Percentiles rank a stretch among this genome's conserved stretches.
phyloP scores from a whole-genome alignment of 176 grass and related monocot species.

The Pontederia crassipes region DNA sequence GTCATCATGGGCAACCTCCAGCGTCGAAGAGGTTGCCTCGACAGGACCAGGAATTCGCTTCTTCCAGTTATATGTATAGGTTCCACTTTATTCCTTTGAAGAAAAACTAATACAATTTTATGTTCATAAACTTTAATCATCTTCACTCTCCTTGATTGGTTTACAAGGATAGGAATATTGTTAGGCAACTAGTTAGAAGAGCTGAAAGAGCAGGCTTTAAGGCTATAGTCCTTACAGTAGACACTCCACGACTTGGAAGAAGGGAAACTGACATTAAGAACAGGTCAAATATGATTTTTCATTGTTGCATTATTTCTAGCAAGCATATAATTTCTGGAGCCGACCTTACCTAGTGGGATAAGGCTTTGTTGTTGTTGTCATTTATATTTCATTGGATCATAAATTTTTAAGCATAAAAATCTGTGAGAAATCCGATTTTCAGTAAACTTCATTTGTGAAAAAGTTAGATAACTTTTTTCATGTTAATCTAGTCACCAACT shows the following conservation, averaged over 20 bases:
- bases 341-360: too few relatives aligned
- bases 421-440: too few relatives aligned
- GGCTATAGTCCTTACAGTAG: conserved; percentile 84
- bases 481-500: too few relatives aligned
- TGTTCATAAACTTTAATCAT: conserved; percentile 22
- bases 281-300: conserved; percentile 22
- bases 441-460: too few relatives aligned
- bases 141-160: conserved; percentile 28
- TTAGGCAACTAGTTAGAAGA: conserved; percentile 58
- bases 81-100: too few relatives aligned
- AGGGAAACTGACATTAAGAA: conserved; percentile 97
- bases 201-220: conserved; percentile 88
- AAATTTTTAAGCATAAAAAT: too few relatives aligned
- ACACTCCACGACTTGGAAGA: conserved; percentile 78
- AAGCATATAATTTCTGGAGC: too few relatives aligned
- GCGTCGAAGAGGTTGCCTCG: conserved; percentile 80
- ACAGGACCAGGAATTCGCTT: conserved; percentile 79
- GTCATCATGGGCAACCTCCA: conserved; percentile 82
- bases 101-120: conserved; percentile 37
- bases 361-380: too few relatives aligned
- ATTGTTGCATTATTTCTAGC: neutral
- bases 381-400: too few relatives aligned
- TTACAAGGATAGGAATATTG: conserved; percentile 82
- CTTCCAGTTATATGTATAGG: conserved; percentile 76
- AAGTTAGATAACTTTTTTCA: too few relatives aligned